Base-by-base conservation (phyloP, 306 rosid species). In the Casuarina glauca region DNA sequence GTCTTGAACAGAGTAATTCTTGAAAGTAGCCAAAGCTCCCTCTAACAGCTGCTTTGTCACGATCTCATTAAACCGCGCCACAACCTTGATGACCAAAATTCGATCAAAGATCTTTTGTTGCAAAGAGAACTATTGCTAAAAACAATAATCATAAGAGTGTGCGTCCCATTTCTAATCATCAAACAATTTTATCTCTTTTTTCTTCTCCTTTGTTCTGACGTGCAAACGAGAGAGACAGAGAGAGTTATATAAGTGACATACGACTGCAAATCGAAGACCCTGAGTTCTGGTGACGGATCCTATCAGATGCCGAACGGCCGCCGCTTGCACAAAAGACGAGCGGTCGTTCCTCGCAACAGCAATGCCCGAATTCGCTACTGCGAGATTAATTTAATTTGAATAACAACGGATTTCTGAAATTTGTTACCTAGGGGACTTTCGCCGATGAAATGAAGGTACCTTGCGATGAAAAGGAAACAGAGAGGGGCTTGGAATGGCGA, bases 211-310 rank as follows among this genome's bases (percentile, higher is more conserved):
- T 26, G 1, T 26, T 26, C 32, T 26, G 32, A 26, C 32, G 32
- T 26, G 32, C 32, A 26, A 26, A 26, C 1, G 32, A 26, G 32
- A 26, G 32, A 26, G 51, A 8, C 12, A 48, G 51, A 48, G 11
- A 3, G 51, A 48, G 51, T 48, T 9, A 48, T 48, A 48, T 48
- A 15, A 60, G 70, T 36, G 20, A 81, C 84, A 78, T 67, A 95
- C 98, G 81, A 95, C 88, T 64, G 93, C 97, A 49, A 95, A 93
- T 78, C 97, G 96, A 52, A 93, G 96, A 75, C 97, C 99, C 41
- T 83, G 81, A 36, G 97, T 51, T 74, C 55, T 78, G 57, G 87
- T 84, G 67, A 93, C 87, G 71, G 99, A 93, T n/a, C 99, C 99
- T 1, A 85, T 89, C 72, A 95, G 78, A 72, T 95, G 89, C 74